These are phyloP conservation scores for Penicillium paradoxum DNA, from an alignment of 495 filamentous ascomycete species.

Conservation along the genomic window DNA sequence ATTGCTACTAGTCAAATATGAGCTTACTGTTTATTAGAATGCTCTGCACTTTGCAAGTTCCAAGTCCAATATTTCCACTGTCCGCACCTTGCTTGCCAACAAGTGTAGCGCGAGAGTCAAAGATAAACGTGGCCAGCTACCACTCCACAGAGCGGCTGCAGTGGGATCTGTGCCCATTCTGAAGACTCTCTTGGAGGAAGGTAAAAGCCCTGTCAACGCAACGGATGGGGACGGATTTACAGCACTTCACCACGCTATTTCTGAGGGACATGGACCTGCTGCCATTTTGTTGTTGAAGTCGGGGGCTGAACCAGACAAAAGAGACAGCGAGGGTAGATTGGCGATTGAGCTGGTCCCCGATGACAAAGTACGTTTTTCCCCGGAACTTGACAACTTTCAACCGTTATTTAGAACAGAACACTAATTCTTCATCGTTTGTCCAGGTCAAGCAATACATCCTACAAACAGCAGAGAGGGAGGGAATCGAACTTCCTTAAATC, in stretches of 20 bases:
- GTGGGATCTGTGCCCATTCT: conserved; percentile 83
- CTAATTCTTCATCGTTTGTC: background rate
- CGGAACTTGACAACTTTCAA: background rate
- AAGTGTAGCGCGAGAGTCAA: conserved; percentile 79
- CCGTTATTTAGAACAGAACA: background rate
- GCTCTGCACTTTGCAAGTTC: conserved; percentile 89
- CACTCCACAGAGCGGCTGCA: conserved; percentile 87
- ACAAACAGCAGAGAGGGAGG: conserved; percentile 76
- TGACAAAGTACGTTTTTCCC: conserved; percentile 55
- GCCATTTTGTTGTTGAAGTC: conserved; percentile 76
- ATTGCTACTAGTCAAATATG: background rate
- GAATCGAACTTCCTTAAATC: conserved; percentile 61
- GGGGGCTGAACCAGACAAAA: conserved; percentile 78
- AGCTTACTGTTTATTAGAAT: conserved; percentile 44
- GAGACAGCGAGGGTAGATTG: conserved; percentile 63
- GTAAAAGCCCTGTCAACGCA: conserved; percentile 76
- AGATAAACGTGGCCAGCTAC: conserved; percentile 79
- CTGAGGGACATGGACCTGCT: conserved; percentile 89
- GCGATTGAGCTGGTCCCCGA: conserved; percentile 85
- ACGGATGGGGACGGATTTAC: conserved; percentile 82
- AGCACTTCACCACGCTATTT: conserved; percentile 86
- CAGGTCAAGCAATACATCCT: conserved; percentile 74
- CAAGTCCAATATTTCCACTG: conserved; percentile 77
- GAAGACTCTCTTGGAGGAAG: conserved; percentile 68
- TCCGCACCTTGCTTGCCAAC: conserved; percentile 67